Percentiles rank a stretch among this genome's conserved stretches.
These are phyloP conservation scores for Talaromyces amestolkiae DNA, from an alignment of 2,329 filamentous ascomycete species.

Conservation along the genomic window DNA sequence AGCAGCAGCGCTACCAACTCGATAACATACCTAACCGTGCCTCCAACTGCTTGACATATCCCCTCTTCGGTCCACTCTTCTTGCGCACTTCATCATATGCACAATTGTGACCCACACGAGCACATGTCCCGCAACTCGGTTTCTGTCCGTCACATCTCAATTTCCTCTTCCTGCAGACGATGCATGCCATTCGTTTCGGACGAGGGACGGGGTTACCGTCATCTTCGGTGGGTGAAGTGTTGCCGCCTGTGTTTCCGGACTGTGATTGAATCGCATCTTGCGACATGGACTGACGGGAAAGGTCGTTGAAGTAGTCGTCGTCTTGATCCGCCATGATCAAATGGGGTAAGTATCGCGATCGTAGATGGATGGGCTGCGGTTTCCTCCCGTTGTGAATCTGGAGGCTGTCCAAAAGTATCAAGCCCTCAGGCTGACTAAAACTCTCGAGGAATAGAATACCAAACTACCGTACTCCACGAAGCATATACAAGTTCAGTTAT, in stretches of 20 bases:
- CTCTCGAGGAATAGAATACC: neutral
- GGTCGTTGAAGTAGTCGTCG: slow-evolving; percentile 59
- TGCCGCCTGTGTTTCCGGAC: slow-evolving; percentile 11
- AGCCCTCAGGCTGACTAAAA: neutral
- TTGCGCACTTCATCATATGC: slow-evolving; percentile 88
- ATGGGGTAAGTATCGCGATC: neutral
- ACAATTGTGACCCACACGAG: slow-evolving; percentile 80
- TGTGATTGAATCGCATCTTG: slow-evolving; percentile 32
- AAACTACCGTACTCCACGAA: neutral
- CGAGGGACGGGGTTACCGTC: slow-evolving; percentile 64
- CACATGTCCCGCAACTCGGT: slow-evolving; percentile 85
- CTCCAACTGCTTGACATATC: slow-evolving; percentile 91
- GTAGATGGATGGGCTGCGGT: neutral
- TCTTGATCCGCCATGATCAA: slow-evolving; percentile 18
- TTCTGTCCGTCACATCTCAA: slow-evolving; percentile 81
- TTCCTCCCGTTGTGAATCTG: neutral
- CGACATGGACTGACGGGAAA: slow-evolving; percentile 44
- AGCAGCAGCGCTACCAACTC: neutral
- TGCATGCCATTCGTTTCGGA: slow-evolving; percentile 91
- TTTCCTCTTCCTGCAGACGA: slow-evolving; percentile 90
- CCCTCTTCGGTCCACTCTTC: slow-evolving; percentile 91
- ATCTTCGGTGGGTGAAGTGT: slow-evolving; percentile 27
- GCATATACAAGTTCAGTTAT: neutral
- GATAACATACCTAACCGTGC: slow-evolving; percentile 77
- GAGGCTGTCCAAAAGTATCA: neutral